A percentile compares a stretch with the other conserved stretches of the same genome.
Conservation (phyloP, 345 rosid genomes). For the Populus deltoides region DNA sequence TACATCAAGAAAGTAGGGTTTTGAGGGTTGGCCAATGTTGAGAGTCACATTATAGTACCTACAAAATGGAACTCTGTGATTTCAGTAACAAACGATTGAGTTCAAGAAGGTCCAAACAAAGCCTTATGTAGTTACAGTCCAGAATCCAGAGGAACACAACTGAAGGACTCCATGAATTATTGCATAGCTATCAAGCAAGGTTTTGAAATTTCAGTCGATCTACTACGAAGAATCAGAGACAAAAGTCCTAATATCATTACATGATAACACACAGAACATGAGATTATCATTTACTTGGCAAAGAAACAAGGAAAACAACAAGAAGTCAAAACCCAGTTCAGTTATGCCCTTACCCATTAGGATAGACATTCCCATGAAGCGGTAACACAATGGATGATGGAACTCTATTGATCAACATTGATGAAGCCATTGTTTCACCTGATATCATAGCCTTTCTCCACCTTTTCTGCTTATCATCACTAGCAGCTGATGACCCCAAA, state of each 20-base stretch:
- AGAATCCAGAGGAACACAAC: neutral
- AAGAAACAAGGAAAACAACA: neutral
- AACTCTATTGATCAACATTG: conserved; percentile 39
- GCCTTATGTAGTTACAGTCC: neutral
- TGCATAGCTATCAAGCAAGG: neutral
- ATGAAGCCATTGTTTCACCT: conserved; percentile 18
- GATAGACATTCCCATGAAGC: conserved; percentile 77
- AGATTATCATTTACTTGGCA: neutral
- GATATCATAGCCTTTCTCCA: conserved; percentile 30
- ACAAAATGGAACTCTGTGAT: conserved; percentile 5
- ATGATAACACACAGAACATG: no score
- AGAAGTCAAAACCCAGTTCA: neutral
- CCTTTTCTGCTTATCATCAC: conserved; percentile 7
- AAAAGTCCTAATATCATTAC: neutral
- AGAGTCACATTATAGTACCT: conserved; percentile 80
- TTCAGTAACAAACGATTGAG: neutral
- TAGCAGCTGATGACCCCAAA: conserved; percentile 15
- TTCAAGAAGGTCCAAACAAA: neutral
- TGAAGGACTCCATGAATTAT: neutral
- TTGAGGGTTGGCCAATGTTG: conserved; percentile 69
- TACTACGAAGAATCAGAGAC: neutral
- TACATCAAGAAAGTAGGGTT: conserved; percentile 85
- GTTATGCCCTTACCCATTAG: conserved; percentile 45
- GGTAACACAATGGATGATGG: conserved; percentile 62
- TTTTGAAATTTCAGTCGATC: neutral